Base-by-base conservation (phyloP, 148 eudicot genomes). In the Cornus suecica region DNA sequence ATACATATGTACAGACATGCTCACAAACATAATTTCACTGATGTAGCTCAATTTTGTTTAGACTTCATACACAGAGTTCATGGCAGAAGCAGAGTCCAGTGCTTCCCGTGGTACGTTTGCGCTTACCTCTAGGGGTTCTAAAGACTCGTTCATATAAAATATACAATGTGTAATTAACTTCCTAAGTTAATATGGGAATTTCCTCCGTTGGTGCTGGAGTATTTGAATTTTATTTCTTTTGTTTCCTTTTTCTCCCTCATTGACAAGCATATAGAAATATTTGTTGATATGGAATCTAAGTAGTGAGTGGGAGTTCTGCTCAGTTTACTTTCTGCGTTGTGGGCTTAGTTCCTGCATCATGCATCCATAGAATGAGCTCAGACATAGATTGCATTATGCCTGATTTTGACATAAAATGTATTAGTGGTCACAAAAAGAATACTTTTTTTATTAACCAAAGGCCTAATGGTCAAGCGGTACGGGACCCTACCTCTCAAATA, bases 71-170 rank as follows among this genome's bases (percentile, higher is more conserved):
- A 52, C 77, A 56, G 90, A 87, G 85, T 78, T 90, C 72, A 80
- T 89, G 7, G 83, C 80, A 70, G 97, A 89, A 80, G 85, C 89
- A 77, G 94, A 90, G 77, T 82, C 86, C 80, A 87, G 83, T 71
- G 84, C 86, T 42, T 78, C 92, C 78, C 93, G 94, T 66, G 87
- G 97, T 90, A 89, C 77, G 87, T 81, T 74, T 70, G 72, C 63
- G 30, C 52, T 64, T 56, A 64, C 20, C 24, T 67, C 22, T 8
- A 22, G 48, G 26, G 2, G 8, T 9, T 16, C 9, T 67, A 14
- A 9, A 26, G 10, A 32, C 14, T 22, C 22, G 26, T 51, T 32
- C 30, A 18, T 29, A 18, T 66, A 26, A 11, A 6, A 5, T 66
- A 18, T 66, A 31, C 18, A 4, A 25, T 67, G 51, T 27, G 34